Evolutionary conservation across 2,329 filamentous ascomycete genomes (phyloP).

Genomic region (Hypoxylon sp.): DNA sequence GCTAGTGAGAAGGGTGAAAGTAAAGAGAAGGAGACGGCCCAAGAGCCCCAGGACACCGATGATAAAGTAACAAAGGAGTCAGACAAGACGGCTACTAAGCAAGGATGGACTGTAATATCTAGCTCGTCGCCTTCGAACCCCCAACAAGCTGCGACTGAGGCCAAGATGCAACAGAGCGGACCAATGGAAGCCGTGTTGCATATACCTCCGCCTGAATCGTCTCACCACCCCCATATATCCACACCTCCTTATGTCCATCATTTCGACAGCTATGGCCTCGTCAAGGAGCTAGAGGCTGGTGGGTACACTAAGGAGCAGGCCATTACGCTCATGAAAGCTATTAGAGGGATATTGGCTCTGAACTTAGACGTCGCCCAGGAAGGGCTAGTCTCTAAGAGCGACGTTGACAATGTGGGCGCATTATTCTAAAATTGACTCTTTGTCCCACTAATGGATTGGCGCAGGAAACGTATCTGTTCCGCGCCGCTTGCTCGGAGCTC

Average conservation of each 20-base stretch:
- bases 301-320: constrained; percentile 83
- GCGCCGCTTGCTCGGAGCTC: constrained; percentile 92
- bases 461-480: constrained; percentile 90
- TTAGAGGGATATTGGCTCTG: constrained; percentile 80
- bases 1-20: constrained; percentile 34
- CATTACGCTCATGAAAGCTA: constrained; percentile 91
- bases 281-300: constrained; percentile 80
- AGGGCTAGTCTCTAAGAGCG: constrained; percentile 87
- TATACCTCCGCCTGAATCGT: constrained; percentile 54
- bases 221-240: constrained; percentile 71
- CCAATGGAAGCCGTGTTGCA: constrained; percentile 67
- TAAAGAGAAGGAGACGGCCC: constrained; percentile 39
- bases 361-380: constrained; percentile 87
- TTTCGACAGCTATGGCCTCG: constrained; percentile 94
- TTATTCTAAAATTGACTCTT: constrained; percentile 17
- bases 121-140: constrained; percentile 47
- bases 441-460: not conserved
- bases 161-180: constrained; percentile 59
- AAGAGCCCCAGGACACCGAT: constrained; percentile 18
- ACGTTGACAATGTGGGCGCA: constrained; percentile 81
- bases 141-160: constrained; percentile 55
- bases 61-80: constrained; percentile 31
- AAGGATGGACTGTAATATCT: constrained; percentile 24
- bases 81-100: constrained; percentile 19
- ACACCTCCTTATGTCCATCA: constrained; percentile 91